Conservation (phyloP, 176 grass and related monocot species). For the Triticum monococcum region DNA sequence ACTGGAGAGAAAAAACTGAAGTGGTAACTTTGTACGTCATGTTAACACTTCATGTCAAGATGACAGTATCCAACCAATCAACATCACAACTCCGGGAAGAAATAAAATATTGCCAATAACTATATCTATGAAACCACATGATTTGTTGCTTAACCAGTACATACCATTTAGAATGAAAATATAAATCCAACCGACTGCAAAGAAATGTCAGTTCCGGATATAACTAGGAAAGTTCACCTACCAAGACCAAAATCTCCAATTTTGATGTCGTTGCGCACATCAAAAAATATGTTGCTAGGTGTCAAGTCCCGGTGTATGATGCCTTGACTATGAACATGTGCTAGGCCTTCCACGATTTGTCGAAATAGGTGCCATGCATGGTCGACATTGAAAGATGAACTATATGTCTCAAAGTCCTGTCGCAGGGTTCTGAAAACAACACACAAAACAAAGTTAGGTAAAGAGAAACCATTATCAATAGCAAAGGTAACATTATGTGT, state of each 20-base stretch:
- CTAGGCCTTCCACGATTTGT: constrained; percentile 96
- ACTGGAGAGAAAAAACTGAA: neutral
- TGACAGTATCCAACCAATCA: neutral
- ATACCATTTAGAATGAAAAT: neutral
- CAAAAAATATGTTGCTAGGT: constrained; percentile 97
- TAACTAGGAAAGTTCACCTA: constrained; percentile 24
- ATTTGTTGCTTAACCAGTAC: neutral
- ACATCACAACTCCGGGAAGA: neutral
- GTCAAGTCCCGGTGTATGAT: constrained; percentile 98
- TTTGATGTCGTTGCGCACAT: constrained; percentile 96
- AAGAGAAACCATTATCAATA: neutral
- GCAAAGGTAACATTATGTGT: neutral
- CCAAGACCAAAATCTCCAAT: constrained; percentile 59
- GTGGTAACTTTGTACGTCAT: neutral
- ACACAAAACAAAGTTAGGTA: constrained; percentile 7
- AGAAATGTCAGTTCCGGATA: constrained; percentile 21
- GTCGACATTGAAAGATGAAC: constrained; percentile 72
- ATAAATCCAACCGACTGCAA: constrained; percentile 22
- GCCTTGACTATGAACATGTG: constrained; percentile 97
- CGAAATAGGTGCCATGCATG: constrained; percentile 89
- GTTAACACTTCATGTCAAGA: neutral
- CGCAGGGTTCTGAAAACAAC: constrained; percentile 67
- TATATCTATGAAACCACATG: neutral
- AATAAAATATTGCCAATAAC: constrained; percentile 22
- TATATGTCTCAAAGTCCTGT: constrained; percentile 79